phyloP scores from a whole-genome alignment of 441 rosid species.

The Pelargonium citronellum region DNA sequence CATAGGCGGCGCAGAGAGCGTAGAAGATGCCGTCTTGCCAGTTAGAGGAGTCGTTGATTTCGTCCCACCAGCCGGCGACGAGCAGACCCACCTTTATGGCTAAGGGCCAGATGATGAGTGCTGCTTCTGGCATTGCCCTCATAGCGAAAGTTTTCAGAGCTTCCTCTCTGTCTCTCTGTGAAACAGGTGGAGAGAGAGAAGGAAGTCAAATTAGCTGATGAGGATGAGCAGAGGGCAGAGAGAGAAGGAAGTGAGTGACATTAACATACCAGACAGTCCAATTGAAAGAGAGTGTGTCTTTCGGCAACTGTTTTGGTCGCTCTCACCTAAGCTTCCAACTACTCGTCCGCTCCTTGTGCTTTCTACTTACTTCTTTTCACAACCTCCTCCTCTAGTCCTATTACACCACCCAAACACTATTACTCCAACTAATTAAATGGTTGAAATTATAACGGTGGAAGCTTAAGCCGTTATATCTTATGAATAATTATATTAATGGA shows the following conservation, averaged over 20 bases:
- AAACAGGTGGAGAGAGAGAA: no score
- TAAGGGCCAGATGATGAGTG: background rate
- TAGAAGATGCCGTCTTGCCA: slow-evolving; percentile 86
- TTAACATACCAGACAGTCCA: slow-evolving; percentile 34
- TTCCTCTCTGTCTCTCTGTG: no score
- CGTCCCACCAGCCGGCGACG: slow-evolving; percentile 37
- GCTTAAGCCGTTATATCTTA: no score
- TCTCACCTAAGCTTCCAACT: slow-evolving; percentile 33
- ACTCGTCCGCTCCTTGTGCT: no score
- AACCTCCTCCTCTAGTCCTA: no score
- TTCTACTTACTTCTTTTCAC: no score
- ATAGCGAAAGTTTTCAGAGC: background rate
- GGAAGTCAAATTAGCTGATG: no score
- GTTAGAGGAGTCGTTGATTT: slow-evolving; percentile 48
- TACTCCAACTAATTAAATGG: no score
- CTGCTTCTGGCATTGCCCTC: background rate
- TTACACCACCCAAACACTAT: no score
- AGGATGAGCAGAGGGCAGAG: background rate
- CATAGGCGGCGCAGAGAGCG: slow-evolving; percentile 69
- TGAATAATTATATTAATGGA: no score
- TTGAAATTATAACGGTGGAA: no score
- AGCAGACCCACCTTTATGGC: background rate
- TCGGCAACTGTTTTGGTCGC: background rate
- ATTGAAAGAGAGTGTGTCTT: background rate
- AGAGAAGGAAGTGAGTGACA: background rate